Percentiles rank a stretch among this genome's conserved stretches.
phyloP scores from a whole-genome alignment of 768 basidiomycete genomes.

The Lanmaoa rubissima region DNA sequence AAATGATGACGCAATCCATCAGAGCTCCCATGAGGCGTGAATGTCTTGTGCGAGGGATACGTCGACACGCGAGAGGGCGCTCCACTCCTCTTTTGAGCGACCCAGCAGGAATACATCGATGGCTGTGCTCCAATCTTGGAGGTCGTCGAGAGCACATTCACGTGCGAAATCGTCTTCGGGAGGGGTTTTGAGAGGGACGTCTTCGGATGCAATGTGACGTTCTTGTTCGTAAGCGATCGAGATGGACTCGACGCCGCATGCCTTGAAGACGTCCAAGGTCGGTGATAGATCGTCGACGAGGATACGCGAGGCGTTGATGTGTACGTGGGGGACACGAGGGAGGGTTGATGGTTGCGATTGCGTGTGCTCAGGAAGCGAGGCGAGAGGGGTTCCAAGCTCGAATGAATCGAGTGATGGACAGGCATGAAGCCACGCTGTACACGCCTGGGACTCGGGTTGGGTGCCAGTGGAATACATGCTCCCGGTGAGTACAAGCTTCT shows the following conservation, averaged over 20 bases:
- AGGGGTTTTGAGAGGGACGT: not conserved
- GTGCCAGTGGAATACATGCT: slow-evolving; percentile 29
- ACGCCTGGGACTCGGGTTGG: slow-evolving; percentile 21
- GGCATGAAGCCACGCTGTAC: slow-evolving; percentile 24
- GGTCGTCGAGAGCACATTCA: slow-evolving; percentile 33
- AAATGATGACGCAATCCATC: not conserved
- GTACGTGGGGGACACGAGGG: slow-evolving; percentile 20
- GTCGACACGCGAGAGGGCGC: slow-evolving; percentile 12
- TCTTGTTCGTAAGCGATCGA: slow-evolving; percentile 21
- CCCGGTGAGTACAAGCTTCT: slow-evolving; percentile 28
- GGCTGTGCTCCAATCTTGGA: slow-evolving; percentile 26
- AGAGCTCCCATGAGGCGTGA: slow-evolving; percentile 24
- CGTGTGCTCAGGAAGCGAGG: slow-evolving; percentile 1
- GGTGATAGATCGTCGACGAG: slow-evolving; percentile 20
- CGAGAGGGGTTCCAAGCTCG: slow-evolving; percentile 25
- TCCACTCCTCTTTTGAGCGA: slow-evolving; percentile 19
- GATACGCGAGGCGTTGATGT: slow-evolving; percentile 29
- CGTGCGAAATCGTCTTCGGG: slow-evolving; percentile 25
- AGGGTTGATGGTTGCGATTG: not conserved
- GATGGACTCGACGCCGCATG: slow-evolving; percentile 22
- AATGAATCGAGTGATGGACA: slow-evolving; percentile 23
- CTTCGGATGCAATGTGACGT: not conserved
- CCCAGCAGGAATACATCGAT: slow-evolving; percentile 19
- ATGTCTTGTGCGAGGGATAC: slow-evolving; percentile 19
- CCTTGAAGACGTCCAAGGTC: slow-evolving; percentile 18